Evolutionary conservation across 1,284 basidiomycete species (phyloP).

Genomic region (Prillingera fragicola): DNA sequence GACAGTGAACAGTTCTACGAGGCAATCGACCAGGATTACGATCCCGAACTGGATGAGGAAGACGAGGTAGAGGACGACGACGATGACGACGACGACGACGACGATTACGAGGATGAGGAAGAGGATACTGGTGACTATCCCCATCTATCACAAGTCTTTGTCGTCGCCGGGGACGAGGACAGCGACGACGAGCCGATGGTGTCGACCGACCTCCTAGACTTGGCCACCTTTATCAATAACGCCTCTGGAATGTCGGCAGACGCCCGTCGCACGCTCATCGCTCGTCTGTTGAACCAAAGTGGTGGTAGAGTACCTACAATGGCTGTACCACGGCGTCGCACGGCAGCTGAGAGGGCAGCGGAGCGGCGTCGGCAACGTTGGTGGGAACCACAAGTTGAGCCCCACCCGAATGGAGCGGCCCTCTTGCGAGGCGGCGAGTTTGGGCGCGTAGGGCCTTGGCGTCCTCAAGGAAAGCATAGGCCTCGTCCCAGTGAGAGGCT

Average conservation of each 20-base stretch:
- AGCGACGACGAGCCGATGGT: slow-evolving; percentile 13
- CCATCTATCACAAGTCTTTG: background rate
- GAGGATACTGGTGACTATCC: slow-evolving; percentile 23
- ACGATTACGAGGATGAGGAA: slow-evolving; percentile 15
- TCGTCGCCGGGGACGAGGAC: slow-evolving; percentile 14
- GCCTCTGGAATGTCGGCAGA: slow-evolving; percentile 2
- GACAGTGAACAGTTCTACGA: slow-evolving; percentile 26
- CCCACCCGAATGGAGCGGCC: slow-evolving; percentile 64
- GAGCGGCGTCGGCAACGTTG: slow-evolving; percentile 20
- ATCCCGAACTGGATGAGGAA: slow-evolving; percentile 24
- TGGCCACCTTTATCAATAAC: slow-evolving; percentile 23
- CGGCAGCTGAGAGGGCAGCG: slow-evolving; percentile 12
- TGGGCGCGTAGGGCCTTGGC: slow-evolving; percentile 56
- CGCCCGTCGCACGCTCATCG: slow-evolving; percentile 18
- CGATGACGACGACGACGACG: slow-evolving; percentile 25
- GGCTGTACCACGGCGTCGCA: slow-evolving; percentile 14
- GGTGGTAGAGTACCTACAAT: no score
- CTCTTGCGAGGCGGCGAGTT: slow-evolving; percentile 80
- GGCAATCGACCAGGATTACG: slow-evolving; percentile 11
- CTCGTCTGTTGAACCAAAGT: slow-evolving; percentile 23
- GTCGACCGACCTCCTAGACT: slow-evolving; percentile 13
- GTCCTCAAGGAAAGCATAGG: slow-evolving; percentile 11
- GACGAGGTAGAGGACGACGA: slow-evolving; percentile 21
- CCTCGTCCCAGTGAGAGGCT: slow-evolving; percentile 4
- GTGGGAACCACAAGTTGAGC: slow-evolving; percentile 56